Evolutionary conservation across 2,329 filamentous ascomycete genomes (phyloP).

Genomic region (Neopestalotiopsis clavispora): DNA sequence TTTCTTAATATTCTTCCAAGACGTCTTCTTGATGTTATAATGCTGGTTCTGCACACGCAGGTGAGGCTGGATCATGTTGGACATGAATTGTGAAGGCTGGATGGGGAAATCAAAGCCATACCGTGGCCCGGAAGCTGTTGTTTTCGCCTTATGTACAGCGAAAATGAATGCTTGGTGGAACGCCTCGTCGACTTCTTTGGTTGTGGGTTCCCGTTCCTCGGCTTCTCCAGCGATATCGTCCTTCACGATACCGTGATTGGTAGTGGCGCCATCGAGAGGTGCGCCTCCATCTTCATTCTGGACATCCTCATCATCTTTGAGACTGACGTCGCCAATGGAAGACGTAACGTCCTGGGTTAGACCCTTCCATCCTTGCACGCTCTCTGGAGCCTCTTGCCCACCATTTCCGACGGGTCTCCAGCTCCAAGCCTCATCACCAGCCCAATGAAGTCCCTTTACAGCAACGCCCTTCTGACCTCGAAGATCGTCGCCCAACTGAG

Average conservation of each 20-base stretch:
- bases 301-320: conserved; percentile 31
- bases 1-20: conserved; percentile 73
- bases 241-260: conserved; percentile 19
- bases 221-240: conserved; percentile 44
- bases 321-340: conserved; percentile 29
- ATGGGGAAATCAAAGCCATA: conserved; percentile 66
- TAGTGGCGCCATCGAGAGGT: neutral
- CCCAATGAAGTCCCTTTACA: conserved; percentile 69
- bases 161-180: conserved; percentile 70
- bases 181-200: conserved; percentile 69
- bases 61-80: conserved; percentile 68
- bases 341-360: conserved; percentile 7
- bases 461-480: conserved; percentile 60
- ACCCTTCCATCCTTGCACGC: conserved; percentile 53
- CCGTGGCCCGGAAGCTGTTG: conserved; percentile 54
- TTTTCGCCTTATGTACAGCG: conserved; percentile 63
- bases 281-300: conserved; percentile 29
- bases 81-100: conserved; percentile 66
- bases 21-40: conserved; percentile 72
- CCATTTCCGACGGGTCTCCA: conserved; percentile 61
- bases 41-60: conserved; percentile 63
- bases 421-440: conserved; percentile 71
- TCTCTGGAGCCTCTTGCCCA: conserved; percentile 56
- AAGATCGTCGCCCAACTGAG: conserved; percentile 25
- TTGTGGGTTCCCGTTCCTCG: conserved; percentile 57